Evolutionary conservation across 2,329 filamentous ascomycete species (phyloP).

Genomic region (Epichloe bromicola): DNA sequence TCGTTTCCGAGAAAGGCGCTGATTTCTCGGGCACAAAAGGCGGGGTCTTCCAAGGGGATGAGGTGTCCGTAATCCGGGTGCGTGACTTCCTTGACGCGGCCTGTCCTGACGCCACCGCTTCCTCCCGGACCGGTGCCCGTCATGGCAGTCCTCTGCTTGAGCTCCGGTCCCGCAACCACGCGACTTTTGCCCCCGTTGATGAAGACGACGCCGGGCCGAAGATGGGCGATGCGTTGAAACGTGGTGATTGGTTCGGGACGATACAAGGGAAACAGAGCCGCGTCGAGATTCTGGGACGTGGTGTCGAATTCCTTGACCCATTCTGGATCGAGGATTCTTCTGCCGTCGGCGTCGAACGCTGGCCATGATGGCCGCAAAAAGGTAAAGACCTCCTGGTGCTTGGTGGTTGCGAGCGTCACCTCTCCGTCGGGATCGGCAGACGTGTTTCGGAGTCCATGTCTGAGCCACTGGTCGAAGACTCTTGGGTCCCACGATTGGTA

Average conservation of each 20-base stretch:
- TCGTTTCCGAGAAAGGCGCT: slow-evolving; percentile 45
- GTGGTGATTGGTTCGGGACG: slow-evolving; percentile 48
- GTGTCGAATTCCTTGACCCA: slow-evolving; percentile 34
- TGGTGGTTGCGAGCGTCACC: slow-evolving; percentile 68
- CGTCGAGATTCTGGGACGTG: slow-evolving; percentile 21
- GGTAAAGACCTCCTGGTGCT: slow-evolving; percentile 69
- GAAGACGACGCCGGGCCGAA: slow-evolving; percentile 56
- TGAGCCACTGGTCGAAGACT: slow-evolving; percentile 50
- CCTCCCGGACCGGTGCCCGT: slow-evolving; percentile 57
- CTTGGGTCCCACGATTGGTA: slow-evolving; percentile 73
- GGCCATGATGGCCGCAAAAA: slow-evolving; percentile 52
- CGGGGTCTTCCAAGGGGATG: slow-evolving; percentile 69
- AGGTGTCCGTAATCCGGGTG: slow-evolving; percentile 61
- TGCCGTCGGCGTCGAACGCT: slow-evolving; percentile 25
- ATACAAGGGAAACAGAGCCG: slow-evolving; percentile 45
- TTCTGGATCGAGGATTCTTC: slow-evolving; percentile 24
- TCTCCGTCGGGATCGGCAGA: slow-evolving; percentile 21
- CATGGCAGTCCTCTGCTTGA: slow-evolving; percentile 45
- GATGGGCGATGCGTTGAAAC: slow-evolving; percentile 40
- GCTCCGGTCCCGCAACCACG: slow-evolving; percentile 37
- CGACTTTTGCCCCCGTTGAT: slow-evolving; percentile 50
- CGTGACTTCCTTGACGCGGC: slow-evolving; percentile 52
- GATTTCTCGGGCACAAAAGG: slow-evolving; percentile 47
- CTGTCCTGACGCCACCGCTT: slow-evolving; percentile 49
- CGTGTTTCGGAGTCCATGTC: slow-evolving; percentile 61